phyloP scores from a whole-genome alignment of 164 flowering plant species.

The Piper betle region DNA sequence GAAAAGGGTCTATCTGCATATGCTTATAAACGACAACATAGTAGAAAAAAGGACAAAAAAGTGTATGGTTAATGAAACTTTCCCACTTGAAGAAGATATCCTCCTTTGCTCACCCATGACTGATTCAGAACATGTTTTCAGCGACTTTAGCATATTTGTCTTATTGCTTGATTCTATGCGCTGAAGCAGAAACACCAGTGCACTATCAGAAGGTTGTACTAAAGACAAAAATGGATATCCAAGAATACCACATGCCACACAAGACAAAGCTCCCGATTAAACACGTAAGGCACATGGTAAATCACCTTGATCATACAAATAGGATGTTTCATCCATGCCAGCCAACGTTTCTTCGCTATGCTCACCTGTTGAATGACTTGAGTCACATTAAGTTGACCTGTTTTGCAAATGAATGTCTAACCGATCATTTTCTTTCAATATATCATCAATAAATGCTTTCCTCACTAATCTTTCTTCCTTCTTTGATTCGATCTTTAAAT shows the following conservation, averaged over 20 bases:
- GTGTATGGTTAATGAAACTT: too few relatives aligned
- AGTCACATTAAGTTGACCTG: slow-evolving; percentile 16
- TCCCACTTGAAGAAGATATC: background rate
- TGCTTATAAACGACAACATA: too few relatives aligned
- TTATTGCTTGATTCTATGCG: slow-evolving; percentile 13
- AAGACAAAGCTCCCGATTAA: slow-evolving; percentile 79
- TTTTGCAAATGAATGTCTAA: slow-evolving; percentile 38
- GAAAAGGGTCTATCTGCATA: too few relatives aligned
- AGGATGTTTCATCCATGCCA: background rate
- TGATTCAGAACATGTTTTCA: slow-evolving; percentile 7
- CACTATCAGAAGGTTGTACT: slow-evolving; percentile 62
- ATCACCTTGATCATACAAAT: slow-evolving; percentile 54
- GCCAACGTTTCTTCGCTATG: background rate
- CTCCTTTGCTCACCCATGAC: slow-evolving; percentile 4
- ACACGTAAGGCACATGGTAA: slow-evolving; percentile 68
- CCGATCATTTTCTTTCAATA: slow-evolving; percentile 44
- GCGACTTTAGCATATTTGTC: slow-evolving; percentile 4
- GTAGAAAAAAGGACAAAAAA: background rate
- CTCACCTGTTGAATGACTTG: background rate
- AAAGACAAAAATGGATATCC: slow-evolving; percentile 95
- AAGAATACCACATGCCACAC: slow-evolving; percentile 96
- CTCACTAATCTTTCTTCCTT: slow-evolving; percentile 74
- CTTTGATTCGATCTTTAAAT: slow-evolving; percentile 71
- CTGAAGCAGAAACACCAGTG: slow-evolving; percentile 23
- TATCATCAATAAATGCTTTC: slow-evolving; percentile 75